Base-by-base conservation (phyloP, 257 asterid genomes). In the Misopates orontium region DNA sequence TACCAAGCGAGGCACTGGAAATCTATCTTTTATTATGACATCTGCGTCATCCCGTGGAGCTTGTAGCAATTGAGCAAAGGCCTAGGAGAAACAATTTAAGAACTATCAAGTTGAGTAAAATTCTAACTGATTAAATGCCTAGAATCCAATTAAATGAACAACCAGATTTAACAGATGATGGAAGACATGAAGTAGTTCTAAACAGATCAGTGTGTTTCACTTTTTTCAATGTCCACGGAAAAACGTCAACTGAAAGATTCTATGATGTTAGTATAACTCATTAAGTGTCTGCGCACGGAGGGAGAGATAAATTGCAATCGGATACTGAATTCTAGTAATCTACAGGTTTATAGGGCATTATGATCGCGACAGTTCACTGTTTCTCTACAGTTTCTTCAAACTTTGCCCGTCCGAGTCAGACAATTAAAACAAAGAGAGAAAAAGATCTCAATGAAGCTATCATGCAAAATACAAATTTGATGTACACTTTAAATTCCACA, bases 1-100 rank as follows among this genome's bases (percentile, higher is more conserved):
- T 69, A 94, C 99, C 49, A 87, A 64, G 64, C 99, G 99, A 74
- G 99, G 96, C 55, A 86, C 97, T 31, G 99, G 99, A 78, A 94
- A 94, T 75, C 97, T 85, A 56, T 94, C 99, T 59, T 42, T 82
- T 45, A 81, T 66, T 49, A 90, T 85, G 51, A 82, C 68, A 68
- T 88, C 89, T 12, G 95, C 82, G 58, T 94, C 99, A 44, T 83
- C 95, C 45, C 75, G 85, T 22, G 99, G 99, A 78, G 88, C 84
- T 82, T 76, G 84, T 70, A 94, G 85, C 80, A 94, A 79, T 66
- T 81, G 84, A 57, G 96, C 89, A 56, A 94, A 94, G 67, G 91
- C 95, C 99, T 94, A 76, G 56, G 79, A 77, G 50, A 72, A 66
- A 41, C 52, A 65, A 22, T 40, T 57, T 55, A 20, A 78, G 51